Evolutionary conservation across 2,329 filamentous ascomycete genomes (phyloP).

Genomic region (Pseudogymnoascus destructans): DNA sequence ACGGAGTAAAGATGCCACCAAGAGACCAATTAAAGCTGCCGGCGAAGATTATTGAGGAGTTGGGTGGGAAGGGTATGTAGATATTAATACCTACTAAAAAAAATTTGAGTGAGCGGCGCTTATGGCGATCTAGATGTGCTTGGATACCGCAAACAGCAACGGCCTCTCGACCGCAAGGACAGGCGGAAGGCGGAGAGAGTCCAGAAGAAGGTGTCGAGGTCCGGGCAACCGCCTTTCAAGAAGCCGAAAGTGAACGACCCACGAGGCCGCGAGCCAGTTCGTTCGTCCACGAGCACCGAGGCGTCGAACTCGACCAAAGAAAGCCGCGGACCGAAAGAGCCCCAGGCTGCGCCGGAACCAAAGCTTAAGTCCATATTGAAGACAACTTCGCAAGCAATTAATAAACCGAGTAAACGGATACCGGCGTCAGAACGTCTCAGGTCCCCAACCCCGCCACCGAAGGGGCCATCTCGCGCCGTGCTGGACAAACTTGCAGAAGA

Average conservation of each 20-base stretch:
- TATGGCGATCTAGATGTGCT: slow-evolving; percentile 15
- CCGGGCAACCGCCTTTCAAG: slow-evolving; percentile 6
- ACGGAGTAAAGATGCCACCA: slow-evolving; percentile 12
- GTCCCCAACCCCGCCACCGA: slow-evolving; percentile 15
- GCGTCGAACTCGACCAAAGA: not conserved
- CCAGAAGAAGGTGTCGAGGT: slow-evolving; percentile 22
- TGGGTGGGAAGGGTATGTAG: slow-evolving; percentile 27
- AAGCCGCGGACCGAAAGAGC: not conserved
- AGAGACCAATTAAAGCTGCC: slow-evolving; percentile 32
- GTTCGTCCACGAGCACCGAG: not conserved
- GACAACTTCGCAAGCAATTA: slow-evolving; percentile 16
- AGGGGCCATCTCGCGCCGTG: slow-evolving; percentile 26
- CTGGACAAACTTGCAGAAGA: slow-evolving; percentile 61
- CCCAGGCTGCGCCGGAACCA: slow-evolving; percentile 1
- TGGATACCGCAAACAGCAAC: slow-evolving; percentile 15
- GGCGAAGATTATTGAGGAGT: slow-evolving; percentile 32
- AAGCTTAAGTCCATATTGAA: slow-evolving; percentile 24
- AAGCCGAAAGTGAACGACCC: not conserved
- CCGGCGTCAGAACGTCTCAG: not conserved
- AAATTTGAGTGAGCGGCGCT: slow-evolving; percentile 7
- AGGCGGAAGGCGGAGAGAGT: slow-evolving; percentile 23
- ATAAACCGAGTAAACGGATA: slow-evolving; percentile 12
- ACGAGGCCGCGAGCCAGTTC: not conserved
- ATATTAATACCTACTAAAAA: not conserved
- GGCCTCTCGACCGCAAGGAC: slow-evolving; percentile 21